A percentile compares a stretch with the other conserved stretches of the same genome.
Evolutionary conservation across 306 rosid genomes (phyloP).

Genomic region (Fagus crenata): DNA sequence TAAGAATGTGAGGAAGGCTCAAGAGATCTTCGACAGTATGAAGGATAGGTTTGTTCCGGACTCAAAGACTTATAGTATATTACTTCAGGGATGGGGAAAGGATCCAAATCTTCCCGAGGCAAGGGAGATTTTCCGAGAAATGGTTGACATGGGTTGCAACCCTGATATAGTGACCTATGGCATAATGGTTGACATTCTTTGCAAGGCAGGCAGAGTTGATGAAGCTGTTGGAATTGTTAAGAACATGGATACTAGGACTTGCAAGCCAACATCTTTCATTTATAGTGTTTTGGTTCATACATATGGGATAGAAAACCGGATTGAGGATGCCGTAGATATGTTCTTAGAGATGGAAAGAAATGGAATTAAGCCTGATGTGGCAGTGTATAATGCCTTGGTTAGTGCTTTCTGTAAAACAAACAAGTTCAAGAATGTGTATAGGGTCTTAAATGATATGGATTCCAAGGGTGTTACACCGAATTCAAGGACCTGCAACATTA

Average conservation of each 20-base stretch:
- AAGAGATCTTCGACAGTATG: constrained; percentile 71
- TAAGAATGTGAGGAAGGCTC: constrained; percentile 88
- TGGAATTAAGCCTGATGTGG: constrained; percentile 71
- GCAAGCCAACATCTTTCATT: constrained; percentile 66
- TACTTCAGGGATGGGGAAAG: constrained; percentile 88
- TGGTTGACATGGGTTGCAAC: constrained; percentile 58
- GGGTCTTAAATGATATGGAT: constrained; percentile 72
- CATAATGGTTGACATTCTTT: constrained; percentile 78
- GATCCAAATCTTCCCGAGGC: constrained; percentile 82
- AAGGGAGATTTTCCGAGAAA: constrained; percentile 69
- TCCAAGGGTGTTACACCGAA: constrained; percentile 51
- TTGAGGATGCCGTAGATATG: constrained; percentile 76
- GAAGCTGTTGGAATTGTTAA: constrained; percentile 71
- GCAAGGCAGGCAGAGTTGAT: constrained; percentile 84
- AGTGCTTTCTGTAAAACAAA: constrained; percentile 67
- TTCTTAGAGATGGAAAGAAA: constrained; percentile 74
- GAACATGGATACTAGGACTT: constrained; percentile 60
- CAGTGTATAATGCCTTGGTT: constrained; percentile 72
- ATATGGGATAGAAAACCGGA: constrained; percentile 67
- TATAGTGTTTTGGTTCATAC: constrained; percentile 78
- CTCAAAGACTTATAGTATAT: constrained; percentile 69
- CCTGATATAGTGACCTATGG: constrained; percentile 89
- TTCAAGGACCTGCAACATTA: constrained; percentile 72
- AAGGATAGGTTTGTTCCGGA: constrained; percentile 65
- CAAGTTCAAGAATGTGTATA: constrained; percentile 56